These are phyloP conservation scores for Colletotrichum sp. DNA, from an alignment of 2,329 filamentous ascomycete species.

Conservation along the genomic window DNA sequence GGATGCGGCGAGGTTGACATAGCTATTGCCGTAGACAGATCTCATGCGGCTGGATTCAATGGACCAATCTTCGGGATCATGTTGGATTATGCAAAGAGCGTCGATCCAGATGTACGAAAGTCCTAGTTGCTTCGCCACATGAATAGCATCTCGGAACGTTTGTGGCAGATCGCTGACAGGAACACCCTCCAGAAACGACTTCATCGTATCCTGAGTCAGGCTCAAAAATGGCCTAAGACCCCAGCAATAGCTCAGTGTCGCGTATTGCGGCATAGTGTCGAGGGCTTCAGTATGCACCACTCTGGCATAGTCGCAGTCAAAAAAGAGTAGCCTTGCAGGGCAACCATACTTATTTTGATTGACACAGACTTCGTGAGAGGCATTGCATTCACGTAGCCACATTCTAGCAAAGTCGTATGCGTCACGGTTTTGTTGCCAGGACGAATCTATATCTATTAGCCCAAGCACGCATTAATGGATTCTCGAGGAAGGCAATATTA, in stretches of 20 bases:
- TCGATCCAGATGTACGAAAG: background rate
- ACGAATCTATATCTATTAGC: background rate
- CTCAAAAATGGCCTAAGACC: background rate
- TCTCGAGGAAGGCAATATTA: too few relatives aligned
- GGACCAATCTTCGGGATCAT: background rate
- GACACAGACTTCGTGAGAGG: background rate
- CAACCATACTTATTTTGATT: too few relatives aligned
- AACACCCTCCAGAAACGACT: accelerated
- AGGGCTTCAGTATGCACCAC: accelerated
- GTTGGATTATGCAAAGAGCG: background rate
- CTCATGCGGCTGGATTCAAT: background rate
- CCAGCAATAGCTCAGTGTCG: background rate
- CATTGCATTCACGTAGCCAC: background rate
- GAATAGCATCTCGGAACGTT: background rate
- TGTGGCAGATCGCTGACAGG: accelerated
- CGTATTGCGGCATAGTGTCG: background rate
- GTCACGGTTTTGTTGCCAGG: background rate
- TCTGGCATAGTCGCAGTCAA: background rate
- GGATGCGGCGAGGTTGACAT: background rate
- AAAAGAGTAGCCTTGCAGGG: background rate
- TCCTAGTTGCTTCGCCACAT: accelerated
- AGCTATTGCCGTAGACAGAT: background rate
- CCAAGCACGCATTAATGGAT: background rate
- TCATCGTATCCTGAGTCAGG: accelerated
- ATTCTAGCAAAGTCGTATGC: background rate